Evolutionary conservation across 2,329 filamentous ascomycete species (phyloP).

Genomic region (Coniochaeta prunicola): DNA sequence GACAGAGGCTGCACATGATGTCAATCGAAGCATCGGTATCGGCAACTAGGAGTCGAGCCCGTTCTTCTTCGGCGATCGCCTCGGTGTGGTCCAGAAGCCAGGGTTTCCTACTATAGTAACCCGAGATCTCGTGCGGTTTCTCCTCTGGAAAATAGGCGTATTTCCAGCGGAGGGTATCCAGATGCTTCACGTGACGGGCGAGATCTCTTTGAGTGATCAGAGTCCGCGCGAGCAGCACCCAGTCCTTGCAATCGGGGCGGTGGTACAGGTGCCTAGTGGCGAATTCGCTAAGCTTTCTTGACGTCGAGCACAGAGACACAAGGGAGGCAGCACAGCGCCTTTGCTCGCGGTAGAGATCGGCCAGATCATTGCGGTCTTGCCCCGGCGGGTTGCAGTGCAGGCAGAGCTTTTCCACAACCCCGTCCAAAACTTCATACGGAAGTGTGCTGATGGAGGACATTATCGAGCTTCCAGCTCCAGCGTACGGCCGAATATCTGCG

Average conservation of each 20-base stretch:
- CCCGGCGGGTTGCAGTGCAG: no score
- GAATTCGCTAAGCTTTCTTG: background rate
- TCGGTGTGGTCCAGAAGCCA: no score
- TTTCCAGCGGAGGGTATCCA: background rate
- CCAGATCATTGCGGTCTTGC: no score
- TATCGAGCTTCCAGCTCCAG: no score
- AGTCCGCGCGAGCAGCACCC: conserved; percentile 2
- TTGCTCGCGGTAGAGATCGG: no score
- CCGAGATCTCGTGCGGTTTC: background rate
- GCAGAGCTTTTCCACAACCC: no score
- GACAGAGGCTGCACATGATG: conserved; percentile 4
- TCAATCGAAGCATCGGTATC: background rate
- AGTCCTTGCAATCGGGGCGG: background rate
- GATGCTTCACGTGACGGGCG: background rate
- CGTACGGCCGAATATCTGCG: no score
- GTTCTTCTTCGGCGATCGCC: background rate
- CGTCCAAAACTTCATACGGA: no score
- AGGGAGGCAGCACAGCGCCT: background rate
- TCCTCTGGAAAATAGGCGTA: background rate
- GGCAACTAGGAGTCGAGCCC: background rate
- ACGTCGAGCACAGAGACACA: conserved; percentile 2
- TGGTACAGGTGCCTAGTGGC: conserved; percentile 6
- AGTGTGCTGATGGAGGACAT: no score
- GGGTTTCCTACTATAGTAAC: background rate
- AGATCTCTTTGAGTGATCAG: conserved; percentile 4